Evolutionary conservation across 805 yeast species (phyloP), one percentile per base, ranked within the genome.

Genomic region (Lachancea waltii): DNA sequence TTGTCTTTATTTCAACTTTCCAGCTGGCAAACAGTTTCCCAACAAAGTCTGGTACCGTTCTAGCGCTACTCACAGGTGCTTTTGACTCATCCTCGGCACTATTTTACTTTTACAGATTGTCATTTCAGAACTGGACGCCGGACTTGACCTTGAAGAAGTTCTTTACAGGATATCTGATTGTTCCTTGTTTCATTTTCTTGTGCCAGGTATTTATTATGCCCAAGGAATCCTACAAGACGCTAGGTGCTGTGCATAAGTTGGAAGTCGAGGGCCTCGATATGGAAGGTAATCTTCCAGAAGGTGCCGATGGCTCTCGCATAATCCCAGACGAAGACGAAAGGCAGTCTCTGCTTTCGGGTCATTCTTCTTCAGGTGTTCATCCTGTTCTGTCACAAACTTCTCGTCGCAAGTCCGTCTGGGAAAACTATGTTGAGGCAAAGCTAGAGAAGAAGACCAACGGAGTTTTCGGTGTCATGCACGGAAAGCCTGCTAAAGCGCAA

Each of bases 81-180:
- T 87, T 89, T 55, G 97, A 90, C 60, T 72, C 95, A 0, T 84
- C 95, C 1, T 78, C 94, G n/a, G 96, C 95, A 0, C 70, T 89
- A 33, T 89, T 89, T 54, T 67, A 86, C 49, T 49, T 74, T 8
- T 90, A 87, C 64, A 67, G 95, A 49, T 43, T 86, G 13, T 51
- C 73, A 9, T 87, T 83, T 60, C 77, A 75, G 45, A 54, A 54
- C 14, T 38, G 45, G 25, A 29, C 37, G 11, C 38, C 44, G 2
- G 43, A 49, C 7, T 33, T 53, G 22, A 51, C 76, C 0, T 53
- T 86, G 8, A 55, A 67, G 15, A 64, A 57, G 27, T 89, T 89
- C 59, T 90, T 90, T 66, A 59, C 70, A 10, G 51, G 58, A 43
- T 89, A 84, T 60, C 56, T 85, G 50, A 51, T 77, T 6, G 92